phyloP scores from a whole-genome alignment of 73 alveolate species.

The Paramecium bursaria region DNA sequence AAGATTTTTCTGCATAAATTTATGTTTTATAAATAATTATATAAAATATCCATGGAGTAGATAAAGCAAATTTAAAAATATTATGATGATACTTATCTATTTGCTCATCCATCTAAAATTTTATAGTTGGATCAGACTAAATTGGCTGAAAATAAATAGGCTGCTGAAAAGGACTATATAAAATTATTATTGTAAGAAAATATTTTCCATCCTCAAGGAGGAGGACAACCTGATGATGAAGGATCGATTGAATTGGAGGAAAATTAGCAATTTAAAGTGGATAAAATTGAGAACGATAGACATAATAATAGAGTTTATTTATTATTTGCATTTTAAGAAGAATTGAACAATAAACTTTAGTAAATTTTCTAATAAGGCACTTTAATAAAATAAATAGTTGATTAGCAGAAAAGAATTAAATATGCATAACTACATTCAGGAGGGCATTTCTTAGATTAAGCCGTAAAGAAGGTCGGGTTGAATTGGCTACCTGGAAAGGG shows the following conservation, averaged over 20 bases:
- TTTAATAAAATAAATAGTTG: conserved; percentile 72
- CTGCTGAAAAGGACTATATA: conserved; percentile 16
- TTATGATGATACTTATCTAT: conserved; percentile 34
- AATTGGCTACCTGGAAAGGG: conserved; percentile 90
- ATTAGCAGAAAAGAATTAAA: conserved; percentile 79
- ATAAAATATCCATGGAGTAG: too few relatives aligned
- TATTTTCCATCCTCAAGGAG: conserved; percentile 96
- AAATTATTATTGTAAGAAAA: conserved; percentile 77
- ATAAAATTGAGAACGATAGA: conserved; percentile 56
- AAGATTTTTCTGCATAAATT: too few relatives aligned
- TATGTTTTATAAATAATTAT: too few relatives aligned
- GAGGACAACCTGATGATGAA: conserved; percentile 93
- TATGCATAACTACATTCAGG: conserved; percentile 90
- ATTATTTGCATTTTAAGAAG: conserved; percentile 74
- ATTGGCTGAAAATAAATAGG: conserved; percentile 45
- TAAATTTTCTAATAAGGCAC: conserved; percentile 55
- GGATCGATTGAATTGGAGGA: conserved; percentile 78
- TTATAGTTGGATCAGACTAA: background rate
- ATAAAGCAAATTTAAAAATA: conserved; percentile 19
- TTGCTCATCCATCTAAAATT: background rate
- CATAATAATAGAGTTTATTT: conserved; percentile 58
- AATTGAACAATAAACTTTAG: conserved; percentile 66
- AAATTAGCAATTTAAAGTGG: conserved; percentile 53
- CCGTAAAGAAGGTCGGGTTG: conserved; percentile 80
- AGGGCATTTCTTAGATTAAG: conserved; percentile 91